phyloP scores from a whole-genome alignment of 2,329 filamentous ascomycete species.

The Talaromyces piceae region DNA sequence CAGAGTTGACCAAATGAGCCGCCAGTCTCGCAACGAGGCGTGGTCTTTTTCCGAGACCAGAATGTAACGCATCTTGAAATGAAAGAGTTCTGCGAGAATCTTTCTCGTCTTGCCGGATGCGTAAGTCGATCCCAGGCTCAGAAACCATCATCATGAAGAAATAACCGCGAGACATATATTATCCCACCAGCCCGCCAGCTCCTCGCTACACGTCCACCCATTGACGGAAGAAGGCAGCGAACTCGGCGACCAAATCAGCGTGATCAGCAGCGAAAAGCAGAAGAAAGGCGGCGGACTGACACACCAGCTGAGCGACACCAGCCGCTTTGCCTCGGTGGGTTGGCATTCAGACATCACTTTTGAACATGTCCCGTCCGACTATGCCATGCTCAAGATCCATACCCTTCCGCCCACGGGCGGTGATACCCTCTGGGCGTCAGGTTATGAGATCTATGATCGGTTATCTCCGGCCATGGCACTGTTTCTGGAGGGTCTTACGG shows the following conservation, averaged over 20 bases:
- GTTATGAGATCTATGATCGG: slow-evolving; percentile 49
- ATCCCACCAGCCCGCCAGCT: slow-evolving; percentile 35
- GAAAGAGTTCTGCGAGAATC: slow-evolving; percentile 39
- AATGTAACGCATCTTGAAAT: slow-evolving; percentile 40
- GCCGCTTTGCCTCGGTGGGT: slow-evolving; percentile 4
- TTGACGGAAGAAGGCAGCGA: slow-evolving; percentile 47
- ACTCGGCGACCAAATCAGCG: slow-evolving; percentile 49
- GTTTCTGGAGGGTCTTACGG: slow-evolving; percentile 45
- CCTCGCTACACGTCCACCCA: slow-evolving; percentile 49
- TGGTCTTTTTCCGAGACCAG: slow-evolving; percentile 46
- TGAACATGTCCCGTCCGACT: slow-evolving; percentile 48
- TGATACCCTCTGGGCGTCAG: slow-evolving; percentile 46
- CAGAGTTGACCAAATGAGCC: neutral
- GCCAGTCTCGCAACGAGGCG: slow-evolving; percentile 41
- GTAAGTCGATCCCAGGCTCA: slow-evolving; percentile 16
- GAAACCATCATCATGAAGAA: no score
- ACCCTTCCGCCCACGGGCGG: slow-evolving; percentile 41
- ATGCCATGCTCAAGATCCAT: slow-evolving; percentile 47
- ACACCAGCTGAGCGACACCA: slow-evolving; percentile 8
- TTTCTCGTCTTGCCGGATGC: slow-evolving; percentile 39
- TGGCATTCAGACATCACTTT: slow-evolving; percentile 52
- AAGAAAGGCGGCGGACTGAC: slow-evolving; percentile 43
- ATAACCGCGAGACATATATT: neutral
- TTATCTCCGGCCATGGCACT: slow-evolving; percentile 43
- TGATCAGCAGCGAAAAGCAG: slow-evolving; percentile 51